Base-by-base conservation (phyloP, 495 filamentous ascomycete species). In the Lasiosphaeria miniovina region DNA sequence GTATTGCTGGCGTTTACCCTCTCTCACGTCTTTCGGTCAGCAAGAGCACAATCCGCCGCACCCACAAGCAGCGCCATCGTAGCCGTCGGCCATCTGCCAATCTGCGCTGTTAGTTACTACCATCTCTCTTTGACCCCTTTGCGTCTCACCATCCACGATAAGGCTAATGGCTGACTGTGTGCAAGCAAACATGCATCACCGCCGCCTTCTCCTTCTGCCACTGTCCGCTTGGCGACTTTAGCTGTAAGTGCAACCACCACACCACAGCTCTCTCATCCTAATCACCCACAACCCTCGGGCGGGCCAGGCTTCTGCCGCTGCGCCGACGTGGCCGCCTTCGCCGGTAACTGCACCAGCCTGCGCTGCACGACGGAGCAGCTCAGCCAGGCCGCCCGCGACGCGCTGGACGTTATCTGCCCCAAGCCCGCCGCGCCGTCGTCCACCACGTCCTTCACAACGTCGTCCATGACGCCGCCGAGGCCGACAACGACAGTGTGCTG, bases 161-260 rank as follows among this genome's bases (percentile, higher is more conserved):
- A 36, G 11, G 31, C 50, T 52, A 31, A 52, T 32, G 10, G 1
- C 24, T 24, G 24, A 24, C 24, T 24, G 24, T 24, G 50, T 6
- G 9, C 36, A 33, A 53, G 51, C 51, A 53, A 53, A 53, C 51
- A 7, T 53, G 51, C 33, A 34, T 53, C 24, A 53, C 51, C 12
- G 9, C 33, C 9, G 11, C 14, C 5, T 53, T 53, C 33, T 34
- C 31, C 4, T 17, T n/a, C 4, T 53, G 51, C 51, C 51, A 53
- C 24, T 53, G 51, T 34, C 33, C 33, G 4, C 51, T 53, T 4
- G 33, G 31, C 36, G 51, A 53, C 14, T 53, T 53, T 17, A 14
- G 11, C 33, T 53, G 51, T 53, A 53, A 15, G 51, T 35, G 12
- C 11, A 8, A 34, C 33, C 24, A 53, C 33, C 15, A 9, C 1